These are phyloP conservation scores for Kwoniella shivajii DNA, from an alignment of 1,284 basidiomycete genomes.

Conservation along the genomic window DNA sequence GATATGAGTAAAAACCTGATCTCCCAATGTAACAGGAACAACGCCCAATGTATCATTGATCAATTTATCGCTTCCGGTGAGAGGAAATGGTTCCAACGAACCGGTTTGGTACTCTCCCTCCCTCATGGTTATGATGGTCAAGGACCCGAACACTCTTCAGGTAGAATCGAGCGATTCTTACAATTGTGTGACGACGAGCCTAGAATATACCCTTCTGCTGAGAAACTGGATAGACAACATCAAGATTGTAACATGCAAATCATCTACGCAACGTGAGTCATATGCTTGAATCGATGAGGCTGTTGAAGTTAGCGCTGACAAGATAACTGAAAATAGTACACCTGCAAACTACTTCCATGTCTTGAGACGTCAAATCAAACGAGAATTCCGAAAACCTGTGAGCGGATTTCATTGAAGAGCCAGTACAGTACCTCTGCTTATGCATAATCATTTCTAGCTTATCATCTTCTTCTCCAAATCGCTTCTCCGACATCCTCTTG, in stretches of 20 bases:
- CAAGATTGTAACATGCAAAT: constrained; percentile 99
- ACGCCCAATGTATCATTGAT: constrained; percentile 97
- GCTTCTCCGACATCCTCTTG: constrained; percentile 88
- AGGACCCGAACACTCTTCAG: constrained; percentile 97
- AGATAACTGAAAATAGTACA: too few species aligned
- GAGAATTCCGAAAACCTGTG: constrained; percentile 94
- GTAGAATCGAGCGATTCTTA: constrained; percentile 93
- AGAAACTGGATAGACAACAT: constrained; percentile 92
- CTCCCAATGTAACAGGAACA: too few species aligned
- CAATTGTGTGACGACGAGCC: constrained; percentile 98
- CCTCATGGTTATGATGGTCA: constrained; percentile 99
- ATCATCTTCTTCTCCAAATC: constrained; percentile 97
- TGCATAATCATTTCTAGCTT: constrained; percentile 58
- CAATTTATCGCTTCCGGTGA: constrained; percentile 98
- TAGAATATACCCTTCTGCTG: constrained; percentile 79
- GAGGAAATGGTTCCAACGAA: constrained; percentile 96
- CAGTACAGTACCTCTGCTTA: not conserved
- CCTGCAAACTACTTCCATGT: constrained; percentile 96
- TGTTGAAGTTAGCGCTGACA: constrained; percentile 22
- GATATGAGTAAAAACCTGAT: constrained; percentile 23
- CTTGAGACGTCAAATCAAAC: constrained; percentile 89
- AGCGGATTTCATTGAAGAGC: constrained; percentile 25
- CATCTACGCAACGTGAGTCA: constrained; percentile 84
- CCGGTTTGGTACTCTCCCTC: constrained; percentile 86
- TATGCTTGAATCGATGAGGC: not conserved